A percentile compares a stretch with the other conserved stretches of the same genome.
phyloP scores from a whole-genome alignment of 352 stramenopile species.

The Pythium aquatile region DNA sequence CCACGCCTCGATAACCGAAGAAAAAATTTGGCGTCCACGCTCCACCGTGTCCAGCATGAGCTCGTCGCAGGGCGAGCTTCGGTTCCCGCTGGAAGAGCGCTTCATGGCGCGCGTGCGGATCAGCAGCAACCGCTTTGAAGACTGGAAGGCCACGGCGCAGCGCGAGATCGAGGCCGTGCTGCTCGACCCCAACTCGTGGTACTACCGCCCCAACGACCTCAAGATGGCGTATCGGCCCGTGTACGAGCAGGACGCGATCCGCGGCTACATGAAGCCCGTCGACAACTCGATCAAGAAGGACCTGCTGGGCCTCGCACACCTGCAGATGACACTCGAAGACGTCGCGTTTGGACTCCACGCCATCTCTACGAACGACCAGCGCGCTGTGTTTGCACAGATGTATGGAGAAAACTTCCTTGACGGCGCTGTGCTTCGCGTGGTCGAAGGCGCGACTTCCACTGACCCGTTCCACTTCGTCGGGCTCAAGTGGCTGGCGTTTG shows the following conservation, averaged over 20 bases:
- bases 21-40: slow-evolving; percentile 25
- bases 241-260: slow-evolving; percentile 34
- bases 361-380: slow-evolving; percentile 27
- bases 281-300: slow-evolving; percentile 21
- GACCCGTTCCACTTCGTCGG: slow-evolving; percentile 32
- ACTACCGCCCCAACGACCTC: slow-evolving; percentile 29
- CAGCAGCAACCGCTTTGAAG: slow-evolving; percentile 28
- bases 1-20: background rate
- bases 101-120: slow-evolving; percentile 26
- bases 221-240: slow-evolving; percentile 23
- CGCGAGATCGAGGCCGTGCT: slow-evolving; percentile 27
- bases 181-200: slow-evolving; percentile 29
- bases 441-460: slow-evolving; percentile 15
- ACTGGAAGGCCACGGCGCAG: slow-evolving; percentile 24
- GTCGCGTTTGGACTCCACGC: slow-evolving; percentile 27
- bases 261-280: slow-evolving; percentile 16
- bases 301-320: slow-evolving; percentile 24
- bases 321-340: slow-evolving; percentile 30
- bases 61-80: slow-evolving; percentile 21
- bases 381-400: slow-evolving; percentile 28
- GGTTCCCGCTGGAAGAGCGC: slow-evolving; percentile 28
- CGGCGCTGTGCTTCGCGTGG: slow-evolving; percentile 12
- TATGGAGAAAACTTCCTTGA: slow-evolving; percentile 29
- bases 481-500: slow-evolving; percentile 30
- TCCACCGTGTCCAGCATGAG: slow-evolving; percentile 26